Percentiles rank a stretch among this genome's conserved stretches.
These are phyloP conservation scores for Jackrogersella multiformis DNA, from an alignment of 495 filamentous ascomycete genomes.

Conservation along the genomic window DNA sequence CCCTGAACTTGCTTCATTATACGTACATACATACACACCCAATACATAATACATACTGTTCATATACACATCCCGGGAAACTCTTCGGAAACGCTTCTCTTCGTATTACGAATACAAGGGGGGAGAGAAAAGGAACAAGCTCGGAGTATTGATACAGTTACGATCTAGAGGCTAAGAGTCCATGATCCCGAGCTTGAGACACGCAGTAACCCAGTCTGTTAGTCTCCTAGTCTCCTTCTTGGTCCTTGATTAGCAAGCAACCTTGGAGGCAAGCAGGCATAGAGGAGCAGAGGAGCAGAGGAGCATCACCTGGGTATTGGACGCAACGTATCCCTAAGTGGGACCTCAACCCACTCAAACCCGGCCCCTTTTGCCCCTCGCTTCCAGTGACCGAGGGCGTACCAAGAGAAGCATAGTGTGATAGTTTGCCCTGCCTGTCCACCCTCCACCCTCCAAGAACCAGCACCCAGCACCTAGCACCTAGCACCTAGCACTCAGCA, in stretches of 20 bases:
- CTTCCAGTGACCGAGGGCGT: constrained; percentile 22
- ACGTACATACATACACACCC: neutral
- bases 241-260: constrained; percentile 35
- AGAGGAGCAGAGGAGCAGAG: too few relatives aligned
- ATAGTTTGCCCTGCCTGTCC: constrained; percentile 14
- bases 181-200: constrained; percentile 29
- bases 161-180: constrained; percentile 7
- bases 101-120: constrained; percentile 10
- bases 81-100: neutral
- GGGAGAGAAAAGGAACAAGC: neutral
- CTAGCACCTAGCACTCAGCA: too few relatives aligned
- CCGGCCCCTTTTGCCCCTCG: constrained; percentile 43
- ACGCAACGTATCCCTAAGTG: constrained; percentile 33
- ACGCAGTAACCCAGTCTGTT: constrained; percentile 5
- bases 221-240: neutral
- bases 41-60: too few relatives aligned
- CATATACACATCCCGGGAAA: neutral
- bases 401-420: constrained; percentile 33
- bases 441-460: constrained; percentile 10
- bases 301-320: too few relatives aligned
- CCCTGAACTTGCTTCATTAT: neutral
- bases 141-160: constrained; percentile 12
- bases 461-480: constrained; percentile 9
- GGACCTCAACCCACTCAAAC: constrained; percentile 27
- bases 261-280: too few relatives aligned